Base-by-base conservation (phyloP, 2,329 filamentous ascomycete species). In the Chaetoscypha palmicola region DNA sequence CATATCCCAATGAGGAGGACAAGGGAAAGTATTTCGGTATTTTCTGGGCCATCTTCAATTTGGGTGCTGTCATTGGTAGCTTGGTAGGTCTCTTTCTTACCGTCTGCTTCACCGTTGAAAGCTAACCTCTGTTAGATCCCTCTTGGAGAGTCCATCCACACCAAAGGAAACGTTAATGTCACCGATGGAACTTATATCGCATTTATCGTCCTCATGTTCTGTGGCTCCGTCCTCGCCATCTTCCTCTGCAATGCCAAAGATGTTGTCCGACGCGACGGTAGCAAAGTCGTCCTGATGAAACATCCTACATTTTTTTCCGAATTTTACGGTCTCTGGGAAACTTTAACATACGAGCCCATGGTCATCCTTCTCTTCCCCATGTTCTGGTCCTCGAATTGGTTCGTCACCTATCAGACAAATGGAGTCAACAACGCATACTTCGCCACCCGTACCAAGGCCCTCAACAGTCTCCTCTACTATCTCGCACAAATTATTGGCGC, bases 11-110 rank as follows among this genome's bases (percentile, higher is more conserved):
- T 16, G 90, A 95, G 66, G 65, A 77, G 24, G 77, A 79, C 52
- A 95, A 95, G 72, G 90, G 90, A 34, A 81, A 82, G 47, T 95
- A 89, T 64, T 94, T 95, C 63, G 85, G 85, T 48, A 81, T 80
- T 69, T 95, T 95, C 68, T 95, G 90, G 90, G 81, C 89, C 63
- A 94, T 96, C 59, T 96, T 95, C 74, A 95, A 95, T 66, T 66
- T 90, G 47, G 90, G 90, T 56, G 89, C 81, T 57, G 89, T 95
- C 49, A 87, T 96, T 63, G 90, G 90, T 50, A 80, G 82, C 58
- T 66, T 82, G 57, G 67, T 72, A 60, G 56, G 67, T 61, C 43
- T 19, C 31, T 12, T 7, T 7, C 24, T 12, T 28, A 7, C 41
- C 37, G n/a, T 17, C 12, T 7, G 36, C 5, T 26, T 7, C 5